Percentiles rank a stretch among this genome's conserved stretches.
Evolutionary conservation across 768 basidiomycete genomes (phyloP).

Genomic region (Auricularia heimuer): DNA sequence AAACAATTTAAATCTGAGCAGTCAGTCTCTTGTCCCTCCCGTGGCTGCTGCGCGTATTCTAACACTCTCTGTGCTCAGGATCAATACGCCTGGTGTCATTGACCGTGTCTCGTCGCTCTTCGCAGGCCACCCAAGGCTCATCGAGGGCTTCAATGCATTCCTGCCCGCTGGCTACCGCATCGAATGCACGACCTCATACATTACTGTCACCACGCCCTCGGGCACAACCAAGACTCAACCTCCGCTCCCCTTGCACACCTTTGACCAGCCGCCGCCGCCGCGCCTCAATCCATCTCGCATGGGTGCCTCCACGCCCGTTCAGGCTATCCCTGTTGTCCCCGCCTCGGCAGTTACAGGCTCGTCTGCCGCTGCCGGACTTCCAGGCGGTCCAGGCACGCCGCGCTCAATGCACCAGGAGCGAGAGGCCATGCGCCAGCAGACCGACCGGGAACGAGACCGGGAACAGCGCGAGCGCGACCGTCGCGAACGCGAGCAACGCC

Average conservation of each 20-base stretch:
- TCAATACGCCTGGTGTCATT: constrained; percentile 97
- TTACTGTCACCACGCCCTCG: neutral
- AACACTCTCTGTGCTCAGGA: constrained; percentile 37
- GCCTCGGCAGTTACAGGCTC: no score
- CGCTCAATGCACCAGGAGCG: neutral
- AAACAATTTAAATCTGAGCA: constrained; percentile 97
- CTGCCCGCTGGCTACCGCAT: constrained; percentile 91
- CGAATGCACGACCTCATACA: constrained; percentile 41
- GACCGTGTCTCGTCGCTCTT: constrained; percentile 90
- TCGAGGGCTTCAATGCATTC: constrained; percentile 98
- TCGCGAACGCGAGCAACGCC: neutral
- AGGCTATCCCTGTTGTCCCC: no score
- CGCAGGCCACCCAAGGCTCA: constrained; percentile 78
- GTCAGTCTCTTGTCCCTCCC: constrained; percentile 36
- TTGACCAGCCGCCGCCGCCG: no score
- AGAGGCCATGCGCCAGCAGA: neutral
- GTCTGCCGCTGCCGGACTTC: no score
- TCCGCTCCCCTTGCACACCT: neutral
- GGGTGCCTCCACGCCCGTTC: no score
- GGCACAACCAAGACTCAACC: neutral
- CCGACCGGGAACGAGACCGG: neutral
- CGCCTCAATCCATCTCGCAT: no score
- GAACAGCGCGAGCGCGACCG: neutral
- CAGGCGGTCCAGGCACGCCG: neutral
- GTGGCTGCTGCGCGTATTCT: neutral